Evolutionary conservation across 1,284 basidiomycete species (phyloP).

Genomic region (Pyrrhoderma lamaoense): DNA sequence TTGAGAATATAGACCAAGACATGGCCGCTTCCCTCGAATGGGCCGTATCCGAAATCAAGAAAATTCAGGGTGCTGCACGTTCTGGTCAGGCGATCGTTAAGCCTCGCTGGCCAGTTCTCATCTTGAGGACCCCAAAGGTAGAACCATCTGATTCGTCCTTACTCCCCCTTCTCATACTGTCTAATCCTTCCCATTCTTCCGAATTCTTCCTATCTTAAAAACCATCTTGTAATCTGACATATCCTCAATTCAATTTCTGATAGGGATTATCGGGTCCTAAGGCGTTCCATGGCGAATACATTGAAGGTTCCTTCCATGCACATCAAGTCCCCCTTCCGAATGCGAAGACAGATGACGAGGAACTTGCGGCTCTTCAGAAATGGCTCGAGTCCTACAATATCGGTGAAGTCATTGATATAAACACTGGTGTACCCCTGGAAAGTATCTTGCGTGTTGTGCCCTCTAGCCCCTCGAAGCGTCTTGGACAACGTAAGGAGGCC

Average conservation of each 20-base stretch:
- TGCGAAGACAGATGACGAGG: conserved; percentile 54
- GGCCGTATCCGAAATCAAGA: conserved; percentile 70
- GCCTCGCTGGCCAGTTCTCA: conserved; percentile 81
- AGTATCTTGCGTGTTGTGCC: conserved; percentile 56
- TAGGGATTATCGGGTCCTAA: conserved; percentile 66
- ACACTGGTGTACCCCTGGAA: conserved; percentile 39
- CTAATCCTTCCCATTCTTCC: no score
- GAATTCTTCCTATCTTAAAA: not conserved
- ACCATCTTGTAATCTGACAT: not conserved
- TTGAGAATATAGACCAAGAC: conserved; percentile 55
- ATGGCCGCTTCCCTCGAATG: conserved; percentile 79
- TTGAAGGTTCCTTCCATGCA: conserved; percentile 72
- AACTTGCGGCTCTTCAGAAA: conserved; percentile 53
- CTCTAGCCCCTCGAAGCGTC: conserved; percentile 41
- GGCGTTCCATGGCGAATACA: conserved; percentile 52
- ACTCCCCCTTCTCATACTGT: not conserved
- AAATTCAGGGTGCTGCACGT: conserved; percentile 75
- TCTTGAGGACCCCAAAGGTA: conserved; percentile 76
- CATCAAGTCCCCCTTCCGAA: conserved; percentile 79
- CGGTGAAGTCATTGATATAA: conserved; percentile 50
- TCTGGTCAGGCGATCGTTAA: conserved; percentile 69
- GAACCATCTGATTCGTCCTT: conserved; percentile 5
- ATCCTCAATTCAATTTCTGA: not conserved
- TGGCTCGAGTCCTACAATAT: conserved; percentile 70
- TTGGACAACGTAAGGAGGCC: conserved; percentile 61